A percentile compares a stretch with the other conserved stretches of the same genome.
Evolutionary conservation across 2,329 filamentous ascomycete genomes (phyloP).

Genomic region (Dothidotthia symphoricarpi): DNA sequence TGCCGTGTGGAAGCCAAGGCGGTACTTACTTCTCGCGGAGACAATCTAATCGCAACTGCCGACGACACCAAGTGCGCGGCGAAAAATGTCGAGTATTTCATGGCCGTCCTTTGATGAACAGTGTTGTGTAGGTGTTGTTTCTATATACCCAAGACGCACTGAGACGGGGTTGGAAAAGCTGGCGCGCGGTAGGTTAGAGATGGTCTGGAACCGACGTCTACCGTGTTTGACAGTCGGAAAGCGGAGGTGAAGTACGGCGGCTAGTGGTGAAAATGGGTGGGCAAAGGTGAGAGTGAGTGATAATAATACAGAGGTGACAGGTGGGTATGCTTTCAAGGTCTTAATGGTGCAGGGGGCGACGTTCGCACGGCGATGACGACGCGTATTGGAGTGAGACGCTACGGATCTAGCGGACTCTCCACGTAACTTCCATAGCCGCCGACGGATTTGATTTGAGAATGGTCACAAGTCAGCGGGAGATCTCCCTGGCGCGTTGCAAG

Average conservation of each 20-base stretch:
- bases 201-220: conserved; percentile 1
- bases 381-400: conserved; percentile 6
- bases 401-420: too few species aligned
- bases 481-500: too few species aligned
- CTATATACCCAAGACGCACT: conserved; percentile 11
- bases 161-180: conserved; percentile 7
- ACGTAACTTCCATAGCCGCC: too few species aligned
- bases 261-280: background rate
- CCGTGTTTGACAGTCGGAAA: conserved; percentile 1
- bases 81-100: conserved; percentile 35
- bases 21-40: conserved; percentile 36
- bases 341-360: background rate
- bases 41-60: conserved; percentile 29
- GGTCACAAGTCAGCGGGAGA: too few species aligned
- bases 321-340: background rate
- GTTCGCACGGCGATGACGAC: conserved; percentile 9
- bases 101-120: conserved; percentile 10
- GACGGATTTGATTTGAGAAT: too few species aligned
- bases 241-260: background rate
- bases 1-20: conserved; percentile 25
- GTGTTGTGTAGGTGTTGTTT: conserved; percentile 1
- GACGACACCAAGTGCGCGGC: conserved; percentile 32
- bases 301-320: conserved; percentile 1
- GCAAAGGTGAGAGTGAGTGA: background rate
- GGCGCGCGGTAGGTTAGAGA: conserved; percentile 16